Base-by-base conservation (phyloP, 495 filamentous ascomycete genomes). In the Xanthoparmelia taractica region DNA sequence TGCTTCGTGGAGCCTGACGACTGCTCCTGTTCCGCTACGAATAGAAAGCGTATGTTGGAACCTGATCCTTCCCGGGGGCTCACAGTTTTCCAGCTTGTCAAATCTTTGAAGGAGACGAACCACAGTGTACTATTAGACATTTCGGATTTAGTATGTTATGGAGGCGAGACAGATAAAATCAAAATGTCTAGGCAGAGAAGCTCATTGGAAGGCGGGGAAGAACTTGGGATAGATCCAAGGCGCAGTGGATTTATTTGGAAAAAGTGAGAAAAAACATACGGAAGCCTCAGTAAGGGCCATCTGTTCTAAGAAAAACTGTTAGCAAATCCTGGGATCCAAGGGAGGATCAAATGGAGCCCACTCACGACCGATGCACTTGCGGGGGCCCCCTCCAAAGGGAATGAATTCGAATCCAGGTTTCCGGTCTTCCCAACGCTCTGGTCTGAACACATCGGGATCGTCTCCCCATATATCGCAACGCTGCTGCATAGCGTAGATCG, bases 381-480 rank as follows among this genome's bases (percentile, higher is more conserved):
- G 45, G 2, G 64, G 64, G 1, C 84, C 84, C 12, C 79, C 79
- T 63, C 81, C 77, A 68, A 85, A 86, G 0, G 82, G 82, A 27
- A 86, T 59, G 64, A 77, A 86, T 10, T 80, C 76, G 75, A 78
- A 82, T 2, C 81, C 80, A 43, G 70, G 5, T 1, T 37, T 58
- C 47, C 73, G 65, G 34, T 66, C 54, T 63, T 70, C 73, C 80
- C 82, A 87, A 59, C 85, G 73, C 57, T 87, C 81, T 0, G 85
- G 85, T 12, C 76, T 73, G 65, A 82, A 87, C 15, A 76, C 68
- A 0, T 76, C 73, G 0, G 81, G 77, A 60, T 85, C 82, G 1
- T 71, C 59, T 0, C 81, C 83, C 69, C 80, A 87, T 11, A 86
- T 68, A 45, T 82, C 79, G 63, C 78, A 76, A 25, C 77, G 77